These are phyloP conservation scores for Phaeosphaeria sp. DNA, from an alignment of 2,329 filamentous ascomycete species.

Conservation along the genomic window DNA sequence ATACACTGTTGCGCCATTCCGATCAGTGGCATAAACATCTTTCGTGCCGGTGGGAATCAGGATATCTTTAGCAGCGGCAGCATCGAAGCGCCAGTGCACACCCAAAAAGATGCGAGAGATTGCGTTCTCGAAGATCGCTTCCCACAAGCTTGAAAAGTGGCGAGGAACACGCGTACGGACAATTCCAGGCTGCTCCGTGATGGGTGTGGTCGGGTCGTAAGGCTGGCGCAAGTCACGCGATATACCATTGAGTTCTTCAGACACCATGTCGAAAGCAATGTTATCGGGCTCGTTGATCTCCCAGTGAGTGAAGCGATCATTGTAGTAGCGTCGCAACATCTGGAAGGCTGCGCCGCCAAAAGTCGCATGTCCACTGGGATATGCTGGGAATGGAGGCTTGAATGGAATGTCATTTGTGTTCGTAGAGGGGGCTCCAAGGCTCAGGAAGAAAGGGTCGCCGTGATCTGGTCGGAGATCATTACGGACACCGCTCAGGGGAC, in stretches of 20 bases:
- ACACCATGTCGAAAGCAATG: conserved; percentile 28
- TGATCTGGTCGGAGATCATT: conserved; percentile 17
- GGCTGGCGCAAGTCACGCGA: conserved; percentile 29
- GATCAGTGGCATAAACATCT: conserved; percentile 15
- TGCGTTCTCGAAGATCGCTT: conserved; percentile 37
- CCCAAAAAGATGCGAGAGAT: conserved; percentile 35
- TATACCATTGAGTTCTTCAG: conserved; percentile 34
- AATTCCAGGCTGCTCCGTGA: conserved; percentile 31
- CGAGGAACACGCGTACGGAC: conserved; percentile 28
- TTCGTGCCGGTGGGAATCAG: conserved; percentile 15
- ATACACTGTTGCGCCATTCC: conserved; percentile 14
- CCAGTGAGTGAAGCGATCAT: conserved; percentile 24
- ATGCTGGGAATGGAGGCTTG: conserved; percentile 36
- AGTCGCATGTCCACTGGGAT: conserved; percentile 35
- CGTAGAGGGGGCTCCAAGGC: conserved; percentile 28
- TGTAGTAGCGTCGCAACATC: conserved; percentile 33
- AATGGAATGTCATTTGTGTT: conserved; percentile 30
- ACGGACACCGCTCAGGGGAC: conserved; percentile 34
- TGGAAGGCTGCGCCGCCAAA: conserved; percentile 34
- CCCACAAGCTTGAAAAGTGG: conserved; percentile 30
- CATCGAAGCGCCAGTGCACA: conserved; percentile 39
- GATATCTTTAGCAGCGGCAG: conserved; percentile 27
- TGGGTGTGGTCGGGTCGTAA: conserved; percentile 27
- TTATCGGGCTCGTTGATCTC: conserved; percentile 23
- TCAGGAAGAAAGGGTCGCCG: conserved; percentile 32